These are phyloP conservation scores for Eimeria nieschulzi DNA, from an alignment of 169 alveolate species.

Conservation along the genomic window DNA sequence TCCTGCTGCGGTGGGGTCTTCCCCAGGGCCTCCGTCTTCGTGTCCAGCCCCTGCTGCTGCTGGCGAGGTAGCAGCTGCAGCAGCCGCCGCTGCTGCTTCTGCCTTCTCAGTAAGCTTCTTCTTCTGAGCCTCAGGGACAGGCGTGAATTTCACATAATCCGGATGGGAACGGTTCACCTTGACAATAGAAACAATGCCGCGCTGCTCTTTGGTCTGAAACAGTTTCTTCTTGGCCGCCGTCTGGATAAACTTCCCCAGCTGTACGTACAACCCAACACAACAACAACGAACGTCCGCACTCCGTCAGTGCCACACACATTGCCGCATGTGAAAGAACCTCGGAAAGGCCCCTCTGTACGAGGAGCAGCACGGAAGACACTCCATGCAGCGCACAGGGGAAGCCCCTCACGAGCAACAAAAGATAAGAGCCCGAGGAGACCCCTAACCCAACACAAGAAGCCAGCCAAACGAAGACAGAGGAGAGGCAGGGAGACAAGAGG, in stretches of 20 bases:
- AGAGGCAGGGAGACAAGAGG: too few species aligned
- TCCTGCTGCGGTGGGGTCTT: background rate
- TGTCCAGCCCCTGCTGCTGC: background rate
- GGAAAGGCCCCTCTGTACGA: too few species aligned
- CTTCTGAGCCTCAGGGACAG: slow-evolving; percentile 46
- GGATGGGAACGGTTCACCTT: slow-evolving; percentile 64
- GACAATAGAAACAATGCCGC: slow-evolving; percentile 56
- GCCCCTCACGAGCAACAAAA: too few species aligned
- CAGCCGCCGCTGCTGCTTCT: slow-evolving; percentile 29
- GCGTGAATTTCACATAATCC: slow-evolving; percentile 28
- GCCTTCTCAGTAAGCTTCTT: slow-evolving; percentile 21
- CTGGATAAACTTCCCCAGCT: slow-evolving; percentile 64
- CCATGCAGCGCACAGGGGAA: too few species aligned
- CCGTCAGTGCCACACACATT: too few species aligned
- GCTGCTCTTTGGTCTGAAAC: slow-evolving; percentile 50
- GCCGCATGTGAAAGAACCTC: too few species aligned
- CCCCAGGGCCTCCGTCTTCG: slow-evolving; percentile 2
- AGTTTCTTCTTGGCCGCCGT: slow-evolving; percentile 53
- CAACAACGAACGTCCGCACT: background rate
- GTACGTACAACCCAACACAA: slow-evolving; percentile 12
- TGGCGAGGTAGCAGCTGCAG: background rate
- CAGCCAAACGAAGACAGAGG: too few species aligned
- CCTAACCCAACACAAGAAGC: background rate
- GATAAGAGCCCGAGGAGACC: background rate
- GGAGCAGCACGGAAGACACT: too few species aligned